Evolutionary conservation across 345 rosid species (phyloP).

Genomic region (Crucihimalaya himalaica): DNA sequence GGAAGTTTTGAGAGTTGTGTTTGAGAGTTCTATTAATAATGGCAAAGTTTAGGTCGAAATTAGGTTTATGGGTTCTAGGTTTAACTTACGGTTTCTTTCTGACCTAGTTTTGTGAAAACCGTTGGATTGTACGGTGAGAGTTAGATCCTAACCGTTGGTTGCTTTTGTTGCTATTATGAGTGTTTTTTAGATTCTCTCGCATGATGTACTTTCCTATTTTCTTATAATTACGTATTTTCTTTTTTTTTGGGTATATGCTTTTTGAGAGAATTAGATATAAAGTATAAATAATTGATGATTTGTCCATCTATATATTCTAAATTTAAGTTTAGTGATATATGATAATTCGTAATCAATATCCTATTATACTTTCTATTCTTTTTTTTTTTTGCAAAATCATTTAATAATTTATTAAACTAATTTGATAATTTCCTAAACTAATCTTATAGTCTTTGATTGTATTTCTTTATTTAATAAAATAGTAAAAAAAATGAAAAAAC

Average conservation of each 20-base stretch:
- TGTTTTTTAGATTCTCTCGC: neutral
- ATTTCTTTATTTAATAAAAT: too few relatives aligned
- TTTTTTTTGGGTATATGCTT: neutral
- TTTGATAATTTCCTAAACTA: too few relatives aligned
- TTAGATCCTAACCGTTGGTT: constrained; percentile 8
- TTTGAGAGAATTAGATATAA: too few relatives aligned
- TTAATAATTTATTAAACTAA: too few relatives aligned
- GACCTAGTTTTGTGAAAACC: constrained; percentile 31
- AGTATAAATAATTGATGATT: too few relatives aligned
- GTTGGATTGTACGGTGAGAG: constrained; percentile 25
- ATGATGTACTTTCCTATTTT: neutral
- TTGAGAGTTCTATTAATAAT: constrained; percentile 30
- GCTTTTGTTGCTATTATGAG: neutral
- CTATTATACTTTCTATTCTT: too few relatives aligned
- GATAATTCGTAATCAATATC: too few relatives aligned
- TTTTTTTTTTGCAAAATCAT: too few relatives aligned
- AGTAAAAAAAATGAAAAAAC: too few relatives aligned
- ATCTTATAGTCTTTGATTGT: too few relatives aligned
- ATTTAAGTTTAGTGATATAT: too few relatives aligned
- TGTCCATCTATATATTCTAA: too few relatives aligned
- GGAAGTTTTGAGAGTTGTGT: constrained; percentile 6
- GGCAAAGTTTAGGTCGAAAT: constrained; percentile 36
- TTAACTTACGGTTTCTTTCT: neutral
- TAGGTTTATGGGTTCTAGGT: constrained; percentile 25
- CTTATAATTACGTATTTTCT: neutral